Evolutionary conservation across 108 stramenopile species (phyloP).

Genomic region (Skeletonema menzelii): DNA sequence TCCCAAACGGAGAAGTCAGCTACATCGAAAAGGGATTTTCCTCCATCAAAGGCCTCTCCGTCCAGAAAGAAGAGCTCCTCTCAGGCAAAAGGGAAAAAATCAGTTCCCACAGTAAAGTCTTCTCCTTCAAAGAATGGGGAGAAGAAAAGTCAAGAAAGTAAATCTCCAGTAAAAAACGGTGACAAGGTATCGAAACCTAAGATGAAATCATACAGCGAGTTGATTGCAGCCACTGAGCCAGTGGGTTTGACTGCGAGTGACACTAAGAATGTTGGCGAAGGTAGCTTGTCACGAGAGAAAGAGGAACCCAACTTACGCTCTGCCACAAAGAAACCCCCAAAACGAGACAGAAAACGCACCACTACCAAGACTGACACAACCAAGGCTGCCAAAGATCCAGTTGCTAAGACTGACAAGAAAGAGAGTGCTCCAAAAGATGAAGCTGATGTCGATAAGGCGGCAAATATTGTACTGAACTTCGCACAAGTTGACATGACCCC

Average conservation of each 20-base stretch:
- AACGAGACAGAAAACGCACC: neutral
- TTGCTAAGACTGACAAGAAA: neutral
- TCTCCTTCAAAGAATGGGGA: neutral
- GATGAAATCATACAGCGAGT: neutral
- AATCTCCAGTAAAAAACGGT: neutral
- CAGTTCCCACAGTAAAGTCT: neutral
- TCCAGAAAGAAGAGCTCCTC: neutral
- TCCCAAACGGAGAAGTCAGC: neutral
- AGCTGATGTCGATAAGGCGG: constrained; percentile 23
- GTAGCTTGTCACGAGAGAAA: neutral
- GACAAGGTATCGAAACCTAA: neutral
- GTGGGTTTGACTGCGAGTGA: neutral
- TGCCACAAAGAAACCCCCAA: neutral
- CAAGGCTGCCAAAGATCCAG: neutral
- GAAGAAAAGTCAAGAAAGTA: neutral
- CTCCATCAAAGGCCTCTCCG: neutral
- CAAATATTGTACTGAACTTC: constrained; percentile 25
- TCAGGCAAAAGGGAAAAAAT: neutral
- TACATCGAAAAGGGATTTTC: neutral
- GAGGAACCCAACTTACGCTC: neutral
- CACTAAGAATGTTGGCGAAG: neutral
- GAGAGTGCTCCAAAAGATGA: neutral
- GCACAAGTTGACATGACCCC: constrained; percentile 7
- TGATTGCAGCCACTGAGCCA: neutral
- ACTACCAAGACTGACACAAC: neutral